Conservation (phyloP, 768 basidiomycete genomes). For the Chiua virens region DNA sequence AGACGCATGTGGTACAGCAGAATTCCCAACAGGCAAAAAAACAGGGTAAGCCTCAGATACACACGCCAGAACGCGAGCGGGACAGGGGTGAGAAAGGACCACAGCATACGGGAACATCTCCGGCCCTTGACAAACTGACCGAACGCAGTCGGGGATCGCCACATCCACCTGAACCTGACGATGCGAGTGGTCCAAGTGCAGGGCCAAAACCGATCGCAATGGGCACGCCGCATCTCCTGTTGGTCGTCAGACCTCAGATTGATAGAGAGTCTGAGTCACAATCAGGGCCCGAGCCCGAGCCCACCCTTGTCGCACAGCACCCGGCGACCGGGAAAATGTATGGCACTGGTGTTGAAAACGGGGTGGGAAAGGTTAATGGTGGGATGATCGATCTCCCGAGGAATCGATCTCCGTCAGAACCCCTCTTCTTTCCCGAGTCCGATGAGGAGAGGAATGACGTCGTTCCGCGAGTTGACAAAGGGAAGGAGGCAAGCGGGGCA, state of each 20-base stretch:
- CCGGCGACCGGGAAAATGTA: not conserved
- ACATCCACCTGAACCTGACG: not conserved
- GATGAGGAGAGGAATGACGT: constrained; percentile 7
- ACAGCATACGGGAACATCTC: not conserved
- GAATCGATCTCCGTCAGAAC: constrained; percentile 15
- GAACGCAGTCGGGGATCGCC: not conserved
- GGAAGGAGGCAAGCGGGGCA: not conserved
- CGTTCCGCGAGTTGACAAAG: not conserved
- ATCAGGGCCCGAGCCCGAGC: constrained; percentile 14
- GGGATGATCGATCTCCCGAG: constrained; percentile 5
- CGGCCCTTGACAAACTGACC: not conserved
- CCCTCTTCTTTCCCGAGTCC: constrained; percentile 28
- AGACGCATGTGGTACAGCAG: constrained; percentile 13
- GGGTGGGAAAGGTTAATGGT: not conserved
- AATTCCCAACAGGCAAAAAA: not conserved
- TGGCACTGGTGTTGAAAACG: not conserved
- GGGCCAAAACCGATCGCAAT: constrained; percentile 2
- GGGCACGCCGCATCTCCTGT: constrained; percentile 12
- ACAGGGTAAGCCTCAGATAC: not conserved
- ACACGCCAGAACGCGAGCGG: not conserved
- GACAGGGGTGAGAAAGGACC: constrained; percentile 3
- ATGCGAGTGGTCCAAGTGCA: not conserved
- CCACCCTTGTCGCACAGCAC: constrained; percentile 17
- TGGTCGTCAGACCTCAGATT: not conserved
- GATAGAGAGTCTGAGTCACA: not conserved